These are phyloP conservation scores for Crucihimalaya himalaica DNA, from an alignment of 345 rosid species.

Conservation along the genomic window DNA sequence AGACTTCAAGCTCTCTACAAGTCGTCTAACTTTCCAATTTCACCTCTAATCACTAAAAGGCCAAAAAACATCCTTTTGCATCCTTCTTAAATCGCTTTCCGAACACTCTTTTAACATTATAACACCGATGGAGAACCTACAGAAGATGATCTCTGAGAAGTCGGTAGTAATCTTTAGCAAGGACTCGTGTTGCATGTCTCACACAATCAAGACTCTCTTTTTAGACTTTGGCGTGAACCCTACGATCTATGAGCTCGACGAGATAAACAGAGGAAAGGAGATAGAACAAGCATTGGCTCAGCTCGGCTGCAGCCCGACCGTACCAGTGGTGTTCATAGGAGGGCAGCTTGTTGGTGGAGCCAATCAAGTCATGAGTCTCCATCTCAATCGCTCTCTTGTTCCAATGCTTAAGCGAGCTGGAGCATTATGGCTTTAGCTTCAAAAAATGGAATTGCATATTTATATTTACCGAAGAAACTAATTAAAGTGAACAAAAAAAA, in stretches of 20 bases:
- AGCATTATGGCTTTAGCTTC: slow-evolving; percentile 62
- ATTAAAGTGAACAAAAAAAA: background rate
- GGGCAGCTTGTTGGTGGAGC: slow-evolving; percentile 87
- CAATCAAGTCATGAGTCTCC: slow-evolving; percentile 80
- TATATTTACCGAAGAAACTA: background rate
- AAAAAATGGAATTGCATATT: background rate
- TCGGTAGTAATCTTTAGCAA: slow-evolving; percentile 85
- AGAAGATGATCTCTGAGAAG: slow-evolving; percentile 60
- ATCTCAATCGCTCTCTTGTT: slow-evolving; percentile 69
- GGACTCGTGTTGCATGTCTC: slow-evolving; percentile 75
- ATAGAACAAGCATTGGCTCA: slow-evolving; percentile 72
- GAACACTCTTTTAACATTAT: background rate
- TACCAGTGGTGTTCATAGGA: slow-evolving; percentile 78
- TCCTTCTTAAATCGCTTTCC: background rate
- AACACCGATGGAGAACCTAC: slow-evolving; percentile 57
- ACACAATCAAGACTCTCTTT: slow-evolving; percentile 65
- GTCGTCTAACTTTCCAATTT: background rate
- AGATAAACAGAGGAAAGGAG: slow-evolving; percentile 61
- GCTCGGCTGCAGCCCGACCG: slow-evolving; percentile 64
- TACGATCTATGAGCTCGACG: slow-evolving; percentile 67
- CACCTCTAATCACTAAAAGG: background rate
- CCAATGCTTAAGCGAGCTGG: slow-evolving; percentile 75
- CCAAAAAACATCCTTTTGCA: background rate
- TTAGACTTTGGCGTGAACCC: slow-evolving; percentile 74
- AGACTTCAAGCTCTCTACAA: background rate